Evolutionary conservation across 176 grass and related monocot species (phyloP).

Genomic region (Oryza glaberrima): DNA sequence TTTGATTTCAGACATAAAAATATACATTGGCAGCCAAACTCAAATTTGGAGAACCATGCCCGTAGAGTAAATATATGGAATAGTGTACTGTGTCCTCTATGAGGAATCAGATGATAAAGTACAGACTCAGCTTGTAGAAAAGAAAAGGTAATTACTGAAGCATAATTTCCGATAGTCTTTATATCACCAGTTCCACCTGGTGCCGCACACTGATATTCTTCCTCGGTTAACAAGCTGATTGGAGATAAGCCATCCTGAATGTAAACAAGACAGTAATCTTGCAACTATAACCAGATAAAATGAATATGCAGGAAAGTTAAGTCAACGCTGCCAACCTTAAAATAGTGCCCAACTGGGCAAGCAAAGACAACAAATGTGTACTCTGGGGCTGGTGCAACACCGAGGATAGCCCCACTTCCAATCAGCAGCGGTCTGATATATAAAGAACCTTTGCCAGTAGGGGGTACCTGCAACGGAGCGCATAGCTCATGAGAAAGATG

Average conservation of each 20-base stretch:
- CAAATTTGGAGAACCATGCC: background rate
- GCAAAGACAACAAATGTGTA: conserved; percentile 90
- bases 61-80: background rate
- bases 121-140: conserved; percentile 17
- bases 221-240: conserved; percentile 85
- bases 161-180: conserved; percentile 97
- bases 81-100: conserved; percentile 14
- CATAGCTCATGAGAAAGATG: conserved; percentile 26
- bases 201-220: conserved; percentile 82
- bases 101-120: conserved; percentile 20
- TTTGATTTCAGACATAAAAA: background rate
- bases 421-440: conserved; percentile 87
- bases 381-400: conserved; percentile 77
- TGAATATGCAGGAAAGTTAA: conserved; percentile 1
- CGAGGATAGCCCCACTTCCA: conserved; percentile 82
- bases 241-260: conserved; percentile 80
- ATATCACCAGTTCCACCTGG: conserved; percentile 90
- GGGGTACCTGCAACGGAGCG: conserved; percentile 64
- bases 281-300: background rate
- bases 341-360: conserved; percentile 93
- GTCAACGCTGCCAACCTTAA: conserved; percentile 59
- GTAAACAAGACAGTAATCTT: conserved; percentile 21
- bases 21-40: background rate
- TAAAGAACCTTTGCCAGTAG: conserved; percentile 82
- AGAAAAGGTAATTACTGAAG: conserved; percentile 55